A percentile compares a stretch with the other conserved stretches of the same genome.
phyloP scores from a whole-genome alignment of 306 rosid species.

The Sophora flavescens region DNA sequence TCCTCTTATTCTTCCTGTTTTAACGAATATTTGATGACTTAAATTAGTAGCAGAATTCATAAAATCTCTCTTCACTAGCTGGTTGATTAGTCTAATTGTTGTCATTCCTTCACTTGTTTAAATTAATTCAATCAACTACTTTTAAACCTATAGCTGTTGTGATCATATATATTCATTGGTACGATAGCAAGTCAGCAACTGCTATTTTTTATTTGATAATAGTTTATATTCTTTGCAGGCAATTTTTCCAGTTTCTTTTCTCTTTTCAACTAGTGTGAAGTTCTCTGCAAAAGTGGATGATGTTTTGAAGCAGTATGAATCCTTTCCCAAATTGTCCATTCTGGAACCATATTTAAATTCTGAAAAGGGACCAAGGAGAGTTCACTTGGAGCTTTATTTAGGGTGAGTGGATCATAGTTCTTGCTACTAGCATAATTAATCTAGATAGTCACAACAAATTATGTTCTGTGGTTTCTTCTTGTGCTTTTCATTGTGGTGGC shows the following conservation, averaged over 20 bases:
- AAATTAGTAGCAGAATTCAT: slow-evolving; percentile 25
- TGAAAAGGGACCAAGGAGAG: slow-evolving; percentile 64
- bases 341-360: slow-evolving; percentile 55
- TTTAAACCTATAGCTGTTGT: slow-evolving; percentile 13
- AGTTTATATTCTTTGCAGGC: slow-evolving; percentile 62
- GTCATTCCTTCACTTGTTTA: slow-evolving; percentile 5
- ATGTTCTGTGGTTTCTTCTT: slow-evolving; percentile 37
- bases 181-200: not conserved
- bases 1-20: slow-evolving; percentile 16
- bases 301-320: slow-evolving; percentile 61
- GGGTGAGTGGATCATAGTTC: slow-evolving; percentile 72
- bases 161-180: not conserved
- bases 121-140: slow-evolving; percentile 8
- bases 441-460: slow-evolving; percentile 26
- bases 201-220: not conserved
- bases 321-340: slow-evolving; percentile 65
- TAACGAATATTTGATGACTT: slow-evolving; percentile 25
- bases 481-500: slow-evolving; percentile 18
- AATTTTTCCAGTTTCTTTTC: slow-evolving; percentile 81
- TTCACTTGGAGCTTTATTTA: slow-evolving; percentile 79
- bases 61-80: slow-evolving; percentile 20
- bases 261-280: slow-evolving; percentile 86
- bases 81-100: slow-evolving; percentile 31
- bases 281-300: slow-evolving; percentile 67
- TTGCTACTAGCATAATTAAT: slow-evolving; percentile 19